These are phyloP conservation scores for Leptodermis oblonga DNA, from an alignment of 257 asterid species.

Conservation along the genomic window DNA sequence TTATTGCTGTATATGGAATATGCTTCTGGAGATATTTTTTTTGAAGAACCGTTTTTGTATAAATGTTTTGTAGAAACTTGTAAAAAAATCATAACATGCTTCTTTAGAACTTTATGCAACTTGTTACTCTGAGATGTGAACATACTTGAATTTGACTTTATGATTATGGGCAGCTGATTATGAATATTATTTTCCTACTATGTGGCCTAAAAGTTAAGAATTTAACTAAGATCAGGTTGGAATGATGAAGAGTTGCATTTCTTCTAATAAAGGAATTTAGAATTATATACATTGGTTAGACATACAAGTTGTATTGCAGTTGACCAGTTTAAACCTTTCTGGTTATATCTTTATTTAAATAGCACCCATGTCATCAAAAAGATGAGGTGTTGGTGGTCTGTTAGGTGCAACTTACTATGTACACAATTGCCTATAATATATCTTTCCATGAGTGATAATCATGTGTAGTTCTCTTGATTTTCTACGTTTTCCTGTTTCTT, in stretches of 20 bases:
- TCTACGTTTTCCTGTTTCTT: neutral
- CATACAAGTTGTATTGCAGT: neutral
- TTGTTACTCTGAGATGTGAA: too few relatives aligned
- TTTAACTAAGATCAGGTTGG: neutral
- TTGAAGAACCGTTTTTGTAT: too few relatives aligned
- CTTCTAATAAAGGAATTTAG: neutral
- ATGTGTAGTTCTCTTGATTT: neutral
- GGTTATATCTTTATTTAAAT: neutral
- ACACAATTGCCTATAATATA: neutral
- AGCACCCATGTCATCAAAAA: neutral
- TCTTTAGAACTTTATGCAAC: too few relatives aligned
- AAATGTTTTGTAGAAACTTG: too few relatives aligned
- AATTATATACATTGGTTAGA: neutral
- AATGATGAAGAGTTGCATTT: neutral
- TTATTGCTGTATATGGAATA: too few relatives aligned
- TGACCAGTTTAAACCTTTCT: neutral
- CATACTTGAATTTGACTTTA: neutral
- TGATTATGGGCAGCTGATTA: neutral
- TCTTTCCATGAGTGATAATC: slow-evolving; percentile 2
- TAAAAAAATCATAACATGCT: too few relatives aligned
- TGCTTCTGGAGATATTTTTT: too few relatives aligned
- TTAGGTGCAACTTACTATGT: neutral
- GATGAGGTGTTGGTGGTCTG: neutral
- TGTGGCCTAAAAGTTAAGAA: neutral
- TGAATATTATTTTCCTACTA: too few relatives aligned